Base-by-base conservation (phyloP, 495 filamentous ascomycete genomes). In the Choiromyces venosus region DNA sequence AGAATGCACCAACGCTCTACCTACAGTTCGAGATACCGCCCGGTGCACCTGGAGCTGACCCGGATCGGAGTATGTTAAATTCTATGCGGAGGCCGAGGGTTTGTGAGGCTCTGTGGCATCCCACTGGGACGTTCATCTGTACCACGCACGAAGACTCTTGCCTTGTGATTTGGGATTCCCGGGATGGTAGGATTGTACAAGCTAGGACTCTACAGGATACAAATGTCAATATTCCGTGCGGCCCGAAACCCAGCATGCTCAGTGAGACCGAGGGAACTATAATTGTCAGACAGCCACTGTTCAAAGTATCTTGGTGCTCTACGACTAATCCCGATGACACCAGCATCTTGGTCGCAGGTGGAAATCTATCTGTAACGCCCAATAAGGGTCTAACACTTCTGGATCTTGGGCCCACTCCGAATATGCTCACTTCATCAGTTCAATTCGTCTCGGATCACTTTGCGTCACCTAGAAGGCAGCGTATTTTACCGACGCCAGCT, bases 241-340 rank as follows among this genome's bases (percentile, higher is more conserved):
- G 82, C 38, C 84, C 85, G 9, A 83, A 82, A 14, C 82, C 83
- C 36, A 80, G 83, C 44, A 80, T 82, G 14, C 72, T 65, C 39
- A 66, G 61, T 37, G 69, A 67, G 39, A 81, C 83, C 29, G 78
- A 82, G 25, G 75, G 83, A 36, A 83, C 82, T 68, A 81, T 88
- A 77, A 83, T 88, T 71, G 76, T 89, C 66, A 90, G 89, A 80
- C 86, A 90, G 42, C 93, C 94, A 12, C 88, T 95, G 67, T 87
- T 88, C 67, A 88, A 88, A 71, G 86, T 97, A 46, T 86, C 89
- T 14, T 99, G 96, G 96, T 98, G 95, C 83, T 91, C 91, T 33
- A 96, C 95, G 79, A 86, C 89, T 73, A 94, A 97, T 71, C 91
- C 92, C 2, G 95, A 99, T 79, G 94, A 98, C 80, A 97, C 94